Percentiles rank a stretch among this genome's conserved stretches.
These are phyloP conservation scores for Apiospora phragmitis DNA, from an alignment of 2,329 filamentous ascomycete genomes.

Conservation along the genomic window DNA sequence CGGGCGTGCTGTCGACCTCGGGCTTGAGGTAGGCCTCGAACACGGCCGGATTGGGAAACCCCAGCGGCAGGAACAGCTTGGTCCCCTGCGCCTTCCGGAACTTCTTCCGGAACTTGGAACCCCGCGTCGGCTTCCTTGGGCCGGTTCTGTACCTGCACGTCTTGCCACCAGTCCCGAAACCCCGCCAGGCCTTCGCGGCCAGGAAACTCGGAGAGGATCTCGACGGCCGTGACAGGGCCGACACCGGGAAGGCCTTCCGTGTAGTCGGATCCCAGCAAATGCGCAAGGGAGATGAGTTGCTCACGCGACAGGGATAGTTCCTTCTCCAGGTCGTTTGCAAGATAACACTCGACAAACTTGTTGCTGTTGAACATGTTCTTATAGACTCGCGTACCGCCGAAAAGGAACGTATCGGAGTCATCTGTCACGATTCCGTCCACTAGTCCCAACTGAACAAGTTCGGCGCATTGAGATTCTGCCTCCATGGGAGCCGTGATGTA, in stretches of 20 bases:
- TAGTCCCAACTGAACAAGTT: conserved; percentile 80
- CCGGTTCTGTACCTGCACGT: conserved; percentile 69
- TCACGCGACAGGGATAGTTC: conserved; percentile 86
- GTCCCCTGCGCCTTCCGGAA: conserved; percentile 78
- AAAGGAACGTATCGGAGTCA: conserved; percentile 94
- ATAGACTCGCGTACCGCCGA: conserved; percentile 94
- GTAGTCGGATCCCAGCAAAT: conserved; percentile 91
- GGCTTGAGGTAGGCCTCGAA: conserved; percentile 82
- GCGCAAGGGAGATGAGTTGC: conserved; percentile 85
- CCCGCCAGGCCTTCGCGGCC: conserved; percentile 60
- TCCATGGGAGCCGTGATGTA: conserved; percentile 99
- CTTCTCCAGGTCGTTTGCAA: conserved; percentile 78
- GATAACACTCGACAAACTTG: conserved; percentile 96
- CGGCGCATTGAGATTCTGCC: conserved; percentile 95
- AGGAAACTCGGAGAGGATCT: conserved; percentile 89
- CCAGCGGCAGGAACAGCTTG: conserved; percentile 81
- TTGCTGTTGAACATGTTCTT: conserved; percentile 99
- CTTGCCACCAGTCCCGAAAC: conserved; percentile 86
- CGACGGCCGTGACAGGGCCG: conserved; percentile 90
- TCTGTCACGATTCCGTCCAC: conserved; percentile 98
- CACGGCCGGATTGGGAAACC: conserved; percentile 78
- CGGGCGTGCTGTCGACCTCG: conserved; percentile 77
- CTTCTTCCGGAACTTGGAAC: conserved; percentile 75
- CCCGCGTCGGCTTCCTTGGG: conserved; percentile 61
- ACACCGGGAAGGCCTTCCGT: conserved; percentile 89